Percentiles rank a stretch among this genome's conserved stretches.
These are phyloP conservation scores for Bassia scoparia DNA, from an alignment of 148 eudicot species.

Conservation along the genomic window DNA sequence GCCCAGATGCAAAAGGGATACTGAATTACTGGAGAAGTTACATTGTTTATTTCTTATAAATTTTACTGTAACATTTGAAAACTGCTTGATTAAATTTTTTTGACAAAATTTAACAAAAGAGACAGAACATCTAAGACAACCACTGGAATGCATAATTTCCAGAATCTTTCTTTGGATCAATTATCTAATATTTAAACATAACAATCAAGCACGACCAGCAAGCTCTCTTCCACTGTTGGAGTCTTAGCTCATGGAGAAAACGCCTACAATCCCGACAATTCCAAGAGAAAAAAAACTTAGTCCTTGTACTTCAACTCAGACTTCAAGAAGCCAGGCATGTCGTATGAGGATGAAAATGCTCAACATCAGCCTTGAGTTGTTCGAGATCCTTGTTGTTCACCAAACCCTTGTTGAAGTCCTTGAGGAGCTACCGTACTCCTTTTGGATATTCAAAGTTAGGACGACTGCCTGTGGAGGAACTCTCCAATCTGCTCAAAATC, in stretches of 20 bases:
- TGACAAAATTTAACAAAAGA: background rate
- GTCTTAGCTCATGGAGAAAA: background rate
- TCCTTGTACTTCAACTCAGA: constrained; percentile 90
- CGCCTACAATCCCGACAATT: background rate
- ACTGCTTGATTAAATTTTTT: constrained; percentile 6
- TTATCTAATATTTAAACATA: background rate
- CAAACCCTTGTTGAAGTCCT: constrained; percentile 97
- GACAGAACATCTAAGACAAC: background rate
- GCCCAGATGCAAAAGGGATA: background rate
- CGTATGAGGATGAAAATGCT: constrained; percentile 76
- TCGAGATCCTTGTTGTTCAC: constrained; percentile 89
- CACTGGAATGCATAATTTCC: background rate
- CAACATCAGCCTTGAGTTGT: constrained; percentile 86
- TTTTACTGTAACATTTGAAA: background rate
- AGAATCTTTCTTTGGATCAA: constrained; percentile 3
- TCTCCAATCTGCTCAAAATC: constrained; percentile 98
- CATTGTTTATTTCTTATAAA: constrained; percentile 11
- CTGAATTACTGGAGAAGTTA: too few relatives aligned
- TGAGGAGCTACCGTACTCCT: constrained; percentile 87
- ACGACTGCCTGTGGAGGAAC: constrained; percentile 88
- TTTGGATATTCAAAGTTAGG: constrained; percentile 73
- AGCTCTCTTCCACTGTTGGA: constrained; percentile 1
- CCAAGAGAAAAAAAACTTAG: constrained; percentile 22
- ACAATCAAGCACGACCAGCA: constrained; percentile 3
- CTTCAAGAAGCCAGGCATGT: constrained; percentile 91